Base-by-base conservation (phyloP, 83 land plant species). In the Picea abies region DNA sequence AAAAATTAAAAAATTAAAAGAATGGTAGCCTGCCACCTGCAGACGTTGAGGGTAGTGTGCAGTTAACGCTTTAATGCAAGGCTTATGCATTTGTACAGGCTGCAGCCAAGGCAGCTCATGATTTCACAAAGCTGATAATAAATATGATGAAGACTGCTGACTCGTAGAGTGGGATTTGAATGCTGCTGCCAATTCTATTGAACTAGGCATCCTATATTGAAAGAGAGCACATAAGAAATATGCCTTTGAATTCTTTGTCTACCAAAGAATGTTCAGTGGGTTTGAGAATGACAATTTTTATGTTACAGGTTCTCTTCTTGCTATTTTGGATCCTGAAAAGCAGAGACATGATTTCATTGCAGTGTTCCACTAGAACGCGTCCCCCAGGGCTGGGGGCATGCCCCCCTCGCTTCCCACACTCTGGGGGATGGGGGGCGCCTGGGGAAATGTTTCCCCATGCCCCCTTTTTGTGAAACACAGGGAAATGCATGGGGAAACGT, bases 101-200 rank as follows among this genome's bases (percentile, higher is more conserved):
- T 15, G 90, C 96, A 47, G 82, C 76, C 49, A 93, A 87, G 73
- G 90, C 95, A 15, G 90, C 93, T 26, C 93, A 89, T 83, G 91
- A 86, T 70, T 96, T 96, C 78, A 87, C 94, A n/a, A 96, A 96
- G 79, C 92, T 95, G 11, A 69, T 96, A 80, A 93, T 92, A 69
- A 91, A 86, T 79, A 83, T 92, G 90, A 91, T 96, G 96, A 93
- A 94, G 86, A 90, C 84, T 4, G 92, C 94, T 5, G 47, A 44
- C 47, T 5, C 5, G 5, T 5, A 49, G 89, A 91, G 1, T 96
- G 98, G 98, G 96, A 96, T 84, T 91, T 96, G 76, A 95, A 96
- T 84, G 91, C 93, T 16, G 98, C 98, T 6, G 93, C 98, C 98
- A 83, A 91, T 60, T 85, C 96, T 2, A 90, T 96, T 32, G 94